Evolutionary conservation across 768 basidiomycete genomes (phyloP).

Genomic region (Russula abietina): DNA sequence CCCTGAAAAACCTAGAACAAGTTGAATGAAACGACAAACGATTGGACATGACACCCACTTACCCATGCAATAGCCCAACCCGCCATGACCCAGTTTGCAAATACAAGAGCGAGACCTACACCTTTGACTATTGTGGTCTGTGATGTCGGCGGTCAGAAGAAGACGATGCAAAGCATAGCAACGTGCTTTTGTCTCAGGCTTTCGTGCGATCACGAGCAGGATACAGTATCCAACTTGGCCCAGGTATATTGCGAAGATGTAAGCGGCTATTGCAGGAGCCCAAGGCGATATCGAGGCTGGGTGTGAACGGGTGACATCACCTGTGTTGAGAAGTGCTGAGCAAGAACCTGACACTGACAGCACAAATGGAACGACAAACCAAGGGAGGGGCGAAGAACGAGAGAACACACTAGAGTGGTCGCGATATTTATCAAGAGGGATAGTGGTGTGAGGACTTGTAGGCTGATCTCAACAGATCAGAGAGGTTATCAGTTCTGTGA

Average conservation of each 20-base stretch:
- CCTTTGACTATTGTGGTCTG: constrained; percentile 67
- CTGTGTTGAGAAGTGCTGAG: constrained; percentile 30
- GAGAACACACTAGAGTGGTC: constrained; percentile 58
- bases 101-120: constrained; percentile 70
- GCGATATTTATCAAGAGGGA: constrained; percentile 78
- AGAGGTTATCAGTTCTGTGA: neutral
- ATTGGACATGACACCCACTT: constrained; percentile 18
- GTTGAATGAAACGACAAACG: neutral
- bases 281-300: constrained; percentile 72
- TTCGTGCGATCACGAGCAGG: constrained; percentile 62
- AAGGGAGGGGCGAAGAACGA: constrained; percentile 61
- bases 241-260: constrained; percentile 55
- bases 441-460: constrained; percentile 85
- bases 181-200: constrained; percentile 73
- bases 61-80: constrained; percentile 78
- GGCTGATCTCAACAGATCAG: constrained; percentile 33
- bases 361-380: constrained; percentile 32
- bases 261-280: constrained; percentile 48
- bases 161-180: neutral
- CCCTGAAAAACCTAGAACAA: constrained; percentile 54
- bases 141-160: constrained; percentile 13
- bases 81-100: constrained; percentile 77
- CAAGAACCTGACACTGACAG: neutral
- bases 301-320: constrained; percentile 45
- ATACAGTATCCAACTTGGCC: constrained; percentile 80